These are phyloP conservation scores for Neurospora sp. DNA, from an alignment of 495 filamentous ascomycete genomes.

Conservation along the genomic window DNA sequence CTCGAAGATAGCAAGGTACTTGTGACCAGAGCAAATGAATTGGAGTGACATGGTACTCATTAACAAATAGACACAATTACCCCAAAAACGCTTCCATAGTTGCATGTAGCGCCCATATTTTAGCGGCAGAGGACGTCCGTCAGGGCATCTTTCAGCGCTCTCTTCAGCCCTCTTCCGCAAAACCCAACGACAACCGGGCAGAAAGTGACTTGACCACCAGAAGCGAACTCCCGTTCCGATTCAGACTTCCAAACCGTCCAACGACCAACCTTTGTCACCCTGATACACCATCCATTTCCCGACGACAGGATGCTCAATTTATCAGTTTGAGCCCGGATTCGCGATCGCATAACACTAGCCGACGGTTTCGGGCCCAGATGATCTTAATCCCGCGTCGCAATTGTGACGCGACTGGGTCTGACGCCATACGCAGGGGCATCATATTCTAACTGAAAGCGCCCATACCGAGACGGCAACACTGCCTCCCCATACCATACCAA, in stretches of 20 bases:
- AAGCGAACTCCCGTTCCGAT: neutral
- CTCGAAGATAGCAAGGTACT: neutral
- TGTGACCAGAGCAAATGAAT: neutral
- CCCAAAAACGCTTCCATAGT: neutral
- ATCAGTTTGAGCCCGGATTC: slow-evolving; percentile 24
- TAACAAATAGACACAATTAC: neutral
- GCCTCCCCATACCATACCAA: neutral
- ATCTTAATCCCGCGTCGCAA: slow-evolving; percentile 30
- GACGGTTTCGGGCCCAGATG: slow-evolving; percentile 25
- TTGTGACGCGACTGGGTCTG: slow-evolving; percentile 34
- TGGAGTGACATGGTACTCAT: too few species aligned
- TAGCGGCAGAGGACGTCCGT: neutral
- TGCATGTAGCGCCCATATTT: neutral
- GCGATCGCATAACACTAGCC: slow-evolving; percentile 29
- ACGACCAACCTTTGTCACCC: neutral
- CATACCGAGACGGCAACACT: neutral
- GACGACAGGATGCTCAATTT: slow-evolving; percentile 23
- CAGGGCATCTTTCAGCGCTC: neutral
- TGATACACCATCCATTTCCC: slow-evolving; percentile 18
- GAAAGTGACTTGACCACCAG: slow-evolving; percentile 10
- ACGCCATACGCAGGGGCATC: slow-evolving; percentile 4
- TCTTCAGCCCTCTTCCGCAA: slow-evolving; percentile 7
- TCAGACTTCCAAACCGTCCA: neutral
- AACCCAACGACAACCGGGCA: slow-evolving; percentile 18
- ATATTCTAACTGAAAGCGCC: neutral